Conservation (phyloP, 495 filamentous ascomycete genomes). For the Acidiella bohemica region DNA sequence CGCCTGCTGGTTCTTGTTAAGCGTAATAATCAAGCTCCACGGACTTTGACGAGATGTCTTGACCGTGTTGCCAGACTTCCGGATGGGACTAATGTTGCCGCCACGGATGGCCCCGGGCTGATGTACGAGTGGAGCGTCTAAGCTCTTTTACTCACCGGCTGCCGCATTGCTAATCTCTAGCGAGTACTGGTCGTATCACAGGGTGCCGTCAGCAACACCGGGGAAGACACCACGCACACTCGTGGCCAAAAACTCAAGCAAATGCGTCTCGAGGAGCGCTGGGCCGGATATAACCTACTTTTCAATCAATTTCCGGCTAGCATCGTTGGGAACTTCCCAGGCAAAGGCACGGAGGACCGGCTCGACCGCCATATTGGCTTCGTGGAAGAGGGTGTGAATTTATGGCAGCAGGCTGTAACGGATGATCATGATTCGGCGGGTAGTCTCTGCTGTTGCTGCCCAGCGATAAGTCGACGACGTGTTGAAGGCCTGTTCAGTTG, state of each 20-base stretch:
- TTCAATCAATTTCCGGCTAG: conserved; percentile 12
- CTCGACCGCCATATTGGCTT: conserved; percentile 11
- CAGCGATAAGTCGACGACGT: conserved; percentile 18
- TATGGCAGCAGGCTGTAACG: conserved; percentile 19
- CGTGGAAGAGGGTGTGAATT: conserved; percentile 19
- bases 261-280: conserved; percentile 16
- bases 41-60: conserved; percentile 7
- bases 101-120: conserved; percentile 15
- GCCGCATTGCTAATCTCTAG: conserved; percentile 6
- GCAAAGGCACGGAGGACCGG: conserved; percentile 18
- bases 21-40: conserved; percentile 16
- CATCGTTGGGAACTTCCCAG: conserved; percentile 21
- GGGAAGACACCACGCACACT: conserved; percentile 19
- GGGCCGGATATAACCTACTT: conserved; percentile 20
- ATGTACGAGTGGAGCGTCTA: conserved; percentile 15
- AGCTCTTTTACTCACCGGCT: conserved; percentile 18
- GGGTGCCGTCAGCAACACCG: conserved; percentile 11
- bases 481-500: conserved; percentile 16
- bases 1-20: conserved; percentile 12
- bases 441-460: conserved; percentile 16
- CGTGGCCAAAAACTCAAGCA: conserved; percentile 14
- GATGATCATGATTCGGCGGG: conserved; percentile 18
- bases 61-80: conserved; percentile 19
- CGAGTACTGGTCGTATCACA: conserved; percentile 21
- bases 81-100: conserved; percentile 13